These are phyloP conservation scores for Cercophora scortea DNA, from an alignment of 495 filamentous ascomycete species.

Conservation along the genomic window DNA sequence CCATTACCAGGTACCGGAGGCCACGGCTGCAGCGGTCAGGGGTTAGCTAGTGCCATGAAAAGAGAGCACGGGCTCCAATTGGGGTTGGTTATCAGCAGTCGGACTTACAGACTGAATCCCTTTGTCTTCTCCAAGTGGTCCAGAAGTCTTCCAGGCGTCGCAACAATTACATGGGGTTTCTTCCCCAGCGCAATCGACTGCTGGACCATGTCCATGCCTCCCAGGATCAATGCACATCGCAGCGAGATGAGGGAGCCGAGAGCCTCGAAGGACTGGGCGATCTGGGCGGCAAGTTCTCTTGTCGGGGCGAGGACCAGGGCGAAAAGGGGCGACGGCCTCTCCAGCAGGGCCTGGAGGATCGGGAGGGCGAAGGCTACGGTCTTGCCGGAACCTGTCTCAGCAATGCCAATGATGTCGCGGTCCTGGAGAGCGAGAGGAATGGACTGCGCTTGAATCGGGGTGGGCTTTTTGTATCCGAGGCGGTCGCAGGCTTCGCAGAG, in stretches of 20 bases:
- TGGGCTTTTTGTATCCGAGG: conserved; percentile 77
- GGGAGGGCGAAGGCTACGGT: conserved; percentile 85
- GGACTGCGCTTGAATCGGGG: conserved; percentile 65
- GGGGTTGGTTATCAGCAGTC: not conserved
- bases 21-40: conserved; percentile 13
- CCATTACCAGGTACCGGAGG: conserved; percentile 85
- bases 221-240: conserved; percentile 70
- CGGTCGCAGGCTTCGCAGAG: conserved; percentile 78
- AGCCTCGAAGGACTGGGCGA: conserved; percentile 73
- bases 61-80: not conserved
- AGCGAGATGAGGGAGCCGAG: conserved; percentile 78
- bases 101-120: conserved; percentile 67
- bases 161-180: conserved; percentile 82
- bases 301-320: conserved; percentile 83
- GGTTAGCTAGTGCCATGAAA: not conserved
- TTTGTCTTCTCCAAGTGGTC: conserved; percentile 97
- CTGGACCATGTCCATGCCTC: conserved; percentile 90
- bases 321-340: conserved; percentile 70
- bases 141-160: conserved; percentile 79
- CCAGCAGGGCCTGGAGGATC: conserved; percentile 79
- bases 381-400: conserved; percentile 92
- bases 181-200: conserved; percentile 84
- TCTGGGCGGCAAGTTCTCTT: conserved; percentile 86
- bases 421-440: conserved; percentile 77
- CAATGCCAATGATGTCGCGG: conserved; percentile 84